A percentile compares a stretch with the other conserved stretches of the same genome.
phyloP scores from a whole-genome alignment of 441 rosid species.

The Manihot esculenta region DNA sequence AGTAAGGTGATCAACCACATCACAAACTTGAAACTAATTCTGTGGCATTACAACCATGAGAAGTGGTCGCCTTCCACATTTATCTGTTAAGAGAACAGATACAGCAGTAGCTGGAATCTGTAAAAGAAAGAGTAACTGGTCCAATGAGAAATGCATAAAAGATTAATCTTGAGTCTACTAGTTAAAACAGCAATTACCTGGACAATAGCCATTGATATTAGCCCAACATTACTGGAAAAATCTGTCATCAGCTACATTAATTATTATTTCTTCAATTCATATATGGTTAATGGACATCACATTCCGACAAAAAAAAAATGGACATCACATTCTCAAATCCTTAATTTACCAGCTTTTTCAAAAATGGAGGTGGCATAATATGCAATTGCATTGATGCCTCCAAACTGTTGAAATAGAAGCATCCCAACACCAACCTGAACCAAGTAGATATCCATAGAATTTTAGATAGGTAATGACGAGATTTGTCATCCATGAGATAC shows the following conservation, averaged over 20 bases:
- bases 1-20: neutral
- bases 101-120: slow-evolving; percentile 22
- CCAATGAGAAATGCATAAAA: slow-evolving; percentile 2
- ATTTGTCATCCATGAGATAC: neutral
- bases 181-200: slow-evolving; percentile 5
- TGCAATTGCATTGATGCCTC: slow-evolving; percentile 39
- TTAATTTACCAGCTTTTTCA: slow-evolving; percentile 39
- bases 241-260: slow-evolving; percentile 5
- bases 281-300: too few species aligned
- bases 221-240: slow-evolving; percentile 15
- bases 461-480: neutral
- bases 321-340: too few species aligned
- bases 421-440: slow-evolving; percentile 48
- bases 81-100: slow-evolving; percentile 18
- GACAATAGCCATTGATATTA: slow-evolving; percentile 14
- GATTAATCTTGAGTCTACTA: neutral
- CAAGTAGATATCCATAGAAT: neutral
- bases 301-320: too few species aligned
- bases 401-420: slow-evolving; percentile 40
- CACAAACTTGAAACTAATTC: neutral
- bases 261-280: neutral
- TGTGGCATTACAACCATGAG: slow-evolving; percentile 20
- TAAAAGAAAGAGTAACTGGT: neutral
- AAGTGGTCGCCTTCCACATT: slow-evolving; percentile 22
- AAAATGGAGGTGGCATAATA: slow-evolving; percentile 38